Evolutionary conservation across 2,329 filamentous ascomycete genomes (phyloP), one percentile per base, ranked within the genome.

Genomic region (Microdochium trichocladiopsis): DNA sequence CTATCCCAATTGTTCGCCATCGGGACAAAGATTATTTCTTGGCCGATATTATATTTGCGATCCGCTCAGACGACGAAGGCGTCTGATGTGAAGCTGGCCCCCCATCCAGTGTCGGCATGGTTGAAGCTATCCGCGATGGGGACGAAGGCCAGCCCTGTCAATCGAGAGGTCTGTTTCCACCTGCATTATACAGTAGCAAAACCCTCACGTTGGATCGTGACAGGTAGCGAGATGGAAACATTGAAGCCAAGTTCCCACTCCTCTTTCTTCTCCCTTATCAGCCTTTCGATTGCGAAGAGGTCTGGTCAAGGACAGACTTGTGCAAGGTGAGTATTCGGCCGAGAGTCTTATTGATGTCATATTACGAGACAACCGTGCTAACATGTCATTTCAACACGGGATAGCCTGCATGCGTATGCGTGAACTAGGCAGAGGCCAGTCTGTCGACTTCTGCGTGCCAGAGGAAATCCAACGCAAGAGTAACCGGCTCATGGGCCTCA

Each of bases 321-420:
- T 84, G 0, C 87, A 91, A 76, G 84, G 82, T 82, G 68, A 61
- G 70, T 10, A 2, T 41, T 23, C 41, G 33, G 33, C 33, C 2
- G 24, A 23, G 10, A 12, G 12, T n/a, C n/a, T 48, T 25, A 23
- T 43, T 23, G 14, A 11, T 4, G 8, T 37, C 36, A 4, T n/a
- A 23, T 48, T 24, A 52, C 52, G 11, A 25, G 45, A 47, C 18
- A 28, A 18, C 45, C 14, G 8, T 22, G n/a, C 50, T 59, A 24
- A 52, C 50, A 57, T 48, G 59, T 18, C 50, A 48, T 18, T 2
- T 8, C 25, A 2, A 14, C 36, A 23, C 21, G n/a, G 21, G n/a
- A 45, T 45, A 81, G 84, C 84, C 0, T 87, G 84, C 53, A 88
- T 87, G 83, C 67, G 87, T n/a, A 83, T 90, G 78, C 67, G 86